phyloP scores from a whole-genome alignment of 179 eudicot species.

The Drosera spatulata region DNA sequence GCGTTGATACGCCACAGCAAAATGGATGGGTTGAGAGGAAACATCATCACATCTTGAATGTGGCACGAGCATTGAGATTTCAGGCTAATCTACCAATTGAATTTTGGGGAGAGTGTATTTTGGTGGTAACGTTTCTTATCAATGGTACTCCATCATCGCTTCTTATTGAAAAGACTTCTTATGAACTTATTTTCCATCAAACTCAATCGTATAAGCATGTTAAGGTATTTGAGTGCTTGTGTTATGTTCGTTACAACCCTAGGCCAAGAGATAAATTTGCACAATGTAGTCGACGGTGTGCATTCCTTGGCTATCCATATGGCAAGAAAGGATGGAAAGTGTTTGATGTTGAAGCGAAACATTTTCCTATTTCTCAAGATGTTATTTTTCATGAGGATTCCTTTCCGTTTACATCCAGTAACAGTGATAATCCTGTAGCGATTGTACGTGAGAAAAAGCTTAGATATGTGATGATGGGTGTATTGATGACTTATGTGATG shows the following conservation, averaged over 20 bases:
- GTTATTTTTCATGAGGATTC: background rate
- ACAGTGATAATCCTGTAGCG: background rate
- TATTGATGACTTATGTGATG: no score
- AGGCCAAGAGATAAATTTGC: background rate
- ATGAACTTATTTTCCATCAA: background rate
- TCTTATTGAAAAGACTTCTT: background rate
- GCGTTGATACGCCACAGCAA: no score
- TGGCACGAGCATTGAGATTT: no score
- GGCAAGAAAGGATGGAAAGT: slow-evolving; percentile 1
- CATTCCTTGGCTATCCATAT: slow-evolving; percentile 5
- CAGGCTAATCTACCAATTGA: background rate
- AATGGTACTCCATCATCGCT: background rate
- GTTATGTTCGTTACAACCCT: background rate
- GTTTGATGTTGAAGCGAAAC: background rate
- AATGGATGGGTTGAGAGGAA: no score
- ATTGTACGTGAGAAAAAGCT: no score
- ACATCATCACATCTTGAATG: no score
- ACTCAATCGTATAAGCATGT: background rate
- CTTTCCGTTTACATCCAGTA: slow-evolving; percentile 3
- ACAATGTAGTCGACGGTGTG: background rate
- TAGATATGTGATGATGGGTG: no score
- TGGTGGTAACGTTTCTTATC: background rate
- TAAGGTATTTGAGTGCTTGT: slow-evolving; percentile 2
- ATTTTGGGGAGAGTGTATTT: background rate
- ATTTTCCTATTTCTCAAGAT: background rate